Base-by-base conservation (phyloP, 495 filamentous ascomycete species). In the Lichina pygmaea region DNA sequence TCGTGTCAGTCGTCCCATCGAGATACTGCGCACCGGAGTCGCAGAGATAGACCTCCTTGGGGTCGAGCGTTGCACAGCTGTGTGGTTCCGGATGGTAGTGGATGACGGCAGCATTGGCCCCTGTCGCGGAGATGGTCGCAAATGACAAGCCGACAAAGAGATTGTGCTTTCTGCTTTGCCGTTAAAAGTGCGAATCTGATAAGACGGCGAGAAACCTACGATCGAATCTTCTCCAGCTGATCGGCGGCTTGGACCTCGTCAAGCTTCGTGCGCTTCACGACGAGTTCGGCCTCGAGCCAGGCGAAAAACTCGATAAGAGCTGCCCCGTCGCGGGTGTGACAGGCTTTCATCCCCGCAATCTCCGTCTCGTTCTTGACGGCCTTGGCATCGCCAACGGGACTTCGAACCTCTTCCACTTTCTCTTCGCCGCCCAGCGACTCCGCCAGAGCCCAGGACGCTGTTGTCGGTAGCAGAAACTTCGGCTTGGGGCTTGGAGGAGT, bases 1-100 rank as follows among this genome's bases (percentile, higher is more conserved):
- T 99, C 6, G 82, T 86, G 57, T 99, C 91, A 0, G 91, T 99
- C 0, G 91, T 99, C 44, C 91, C 91, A 60, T 99, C 91, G 10
- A 78, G 65, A 51, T 86, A 99, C 58, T 99, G 91, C 16, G 77
- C 86, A 30, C 91, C 91, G 17, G 89, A 95, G 57, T 99, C 91
- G 55, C 91, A 99, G 36, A 99, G 73, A 55, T 95, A 99, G 47
- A 99, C 73, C 12, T 74, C 73, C 17, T 74, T 73, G 6, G 86
- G 84, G 51, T 99, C 86, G 51, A 99, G 81, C 38, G 69, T 66
- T 36, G 82, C 67, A 60, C 91, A 95, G 49, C 64, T 72, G 44
- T 81, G 82, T 44, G 68, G 70, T 53, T 93, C 80, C 0, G 91
- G 91, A 53, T 84, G 86, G 63, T 99, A 99, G 58, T 99, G 91